Base-by-base conservation (phyloP, 345 rosid species). In the Hirschfeldia incana region DNA sequence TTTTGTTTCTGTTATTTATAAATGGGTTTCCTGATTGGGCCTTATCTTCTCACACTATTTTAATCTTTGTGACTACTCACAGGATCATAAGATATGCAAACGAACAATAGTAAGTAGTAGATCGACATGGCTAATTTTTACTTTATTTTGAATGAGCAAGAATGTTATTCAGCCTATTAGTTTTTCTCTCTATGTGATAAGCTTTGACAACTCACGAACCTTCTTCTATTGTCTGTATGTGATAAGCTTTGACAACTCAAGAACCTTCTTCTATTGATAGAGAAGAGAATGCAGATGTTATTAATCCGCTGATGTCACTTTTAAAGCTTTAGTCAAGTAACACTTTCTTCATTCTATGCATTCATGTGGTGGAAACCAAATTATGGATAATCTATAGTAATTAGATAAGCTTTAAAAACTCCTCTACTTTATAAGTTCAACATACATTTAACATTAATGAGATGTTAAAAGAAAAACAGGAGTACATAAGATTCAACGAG, bases 21-120 rank as follows among this genome's bases (percentile, higher is more conserved):
- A 21, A 49, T 74, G 78, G 78, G 79, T 70, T 68, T 78, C 1
- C 17, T 36, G 8, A 39, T 78, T 72, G 81, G 81, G 77, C 73
- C 53, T 17, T 66, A 9, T 65, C 66, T 61, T 46, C 16, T 13
- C 5, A 2, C 6, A 46, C 6, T 12, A 4, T 12, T 36, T 36
- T 36, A 36, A 6, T 6, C 39, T 36, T 29, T 36, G 21, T 21
- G 21, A 21, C 21, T 21, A 21, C 21, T 21, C 21, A 21, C 21
- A 1, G 21, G 21, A 21, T 21, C 21, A 21, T 21, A 21, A 21
- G 32, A 29, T 29, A 29, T 29, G 3, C 32, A 29, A 4, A 29
- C 32, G 32, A 29, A 29, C 32, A 29, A 29, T 3, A 29, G 3
- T 29, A 29, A 29, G 3, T 29, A 29, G 3, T 29, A 29, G 3